Conservation (phyloP, 78 protist species). For the Creolimax fragrantissima region DNA sequence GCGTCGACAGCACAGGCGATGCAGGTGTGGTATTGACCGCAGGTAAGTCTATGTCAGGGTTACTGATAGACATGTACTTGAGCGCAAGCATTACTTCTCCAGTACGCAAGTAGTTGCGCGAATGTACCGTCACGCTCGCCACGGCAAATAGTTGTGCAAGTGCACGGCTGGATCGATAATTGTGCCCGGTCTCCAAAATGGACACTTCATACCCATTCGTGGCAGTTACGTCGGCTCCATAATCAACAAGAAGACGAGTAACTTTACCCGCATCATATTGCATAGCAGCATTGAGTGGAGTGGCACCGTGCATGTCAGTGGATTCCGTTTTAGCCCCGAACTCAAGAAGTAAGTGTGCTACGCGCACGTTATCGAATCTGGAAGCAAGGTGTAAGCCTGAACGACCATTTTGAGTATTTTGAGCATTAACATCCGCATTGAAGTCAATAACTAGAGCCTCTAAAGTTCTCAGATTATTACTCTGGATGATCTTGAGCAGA, state of each 20-base stretch:
- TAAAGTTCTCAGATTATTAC: background rate
- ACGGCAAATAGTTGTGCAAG: background rate
- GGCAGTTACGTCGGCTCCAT: slow-evolving; percentile 5
- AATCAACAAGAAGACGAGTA: background rate
- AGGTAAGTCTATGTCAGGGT: background rate
- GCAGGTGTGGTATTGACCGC: background rate
- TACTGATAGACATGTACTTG: background rate
- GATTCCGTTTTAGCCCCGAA: background rate
- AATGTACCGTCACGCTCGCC: background rate
- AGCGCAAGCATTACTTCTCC: background rate
- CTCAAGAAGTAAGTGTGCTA: background rate
- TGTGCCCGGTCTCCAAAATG: background rate
- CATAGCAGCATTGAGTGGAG: background rate
- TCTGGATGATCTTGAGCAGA: background rate
- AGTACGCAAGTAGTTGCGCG: background rate
- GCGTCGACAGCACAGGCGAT: background rate
- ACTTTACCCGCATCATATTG: background rate
- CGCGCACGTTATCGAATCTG: background rate
- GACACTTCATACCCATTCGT: background rate
- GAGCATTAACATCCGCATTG: background rate
- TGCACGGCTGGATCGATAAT: background rate
- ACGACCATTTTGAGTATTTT: background rate
- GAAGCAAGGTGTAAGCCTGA: background rate
- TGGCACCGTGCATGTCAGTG: background rate
- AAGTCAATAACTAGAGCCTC: background rate